Evolutionary conservation across 768 basidiomycete species (phyloP), one percentile per base, ranked within the genome.

Genomic region (Mycena filopes): DNA sequence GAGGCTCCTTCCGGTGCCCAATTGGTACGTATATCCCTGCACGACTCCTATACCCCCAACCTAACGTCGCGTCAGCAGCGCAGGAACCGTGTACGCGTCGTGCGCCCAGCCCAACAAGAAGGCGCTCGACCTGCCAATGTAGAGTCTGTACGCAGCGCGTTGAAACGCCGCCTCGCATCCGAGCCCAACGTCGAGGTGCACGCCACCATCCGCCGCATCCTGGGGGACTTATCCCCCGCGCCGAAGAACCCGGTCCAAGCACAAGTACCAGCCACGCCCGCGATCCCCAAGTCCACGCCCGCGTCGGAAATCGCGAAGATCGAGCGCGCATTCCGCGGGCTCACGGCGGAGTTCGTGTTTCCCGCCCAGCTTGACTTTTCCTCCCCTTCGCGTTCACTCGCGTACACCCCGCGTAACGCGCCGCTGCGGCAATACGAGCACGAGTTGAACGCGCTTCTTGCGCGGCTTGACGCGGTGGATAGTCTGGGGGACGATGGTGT

Each of bases 351-450:
- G 0, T 79, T 80, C 59, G 71, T 69, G 43, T 76, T 79, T 66
- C 79, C 79, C 11, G 48, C 64, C 1, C 70, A 72, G 36, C 73
- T 79, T 29, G 77, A 79, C 61, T 77, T 78, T 47, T 42, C 70
- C 54, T 40, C 62, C 3, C 43, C 55, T 16, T 29, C n/a, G 46
- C n/a, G n/a, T n/a, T n/a, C 72, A 26, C 77, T 88, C n/a, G 76
- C 80, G 9, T 87, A 81, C 75, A 81, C 81, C 25, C 55, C 78
- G 11, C 66, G 63, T 31, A 87, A 87, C 72, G 77, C 78, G 11
- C 79, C 82, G 0, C 74, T 87, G 47, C 85, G 83, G 65, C 75
- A 76, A 38, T 83, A 85, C 71, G 81, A 82, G 62, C 76, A 85
- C 64, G 79, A 79, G 28, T 75, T 87, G 16, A 79, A 79, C 55